Evolutionary conservation across 306 rosid species (phyloP), one percentile per base, ranked within the genome.

Genomic region (Oemleria cerasiformis): DNA sequence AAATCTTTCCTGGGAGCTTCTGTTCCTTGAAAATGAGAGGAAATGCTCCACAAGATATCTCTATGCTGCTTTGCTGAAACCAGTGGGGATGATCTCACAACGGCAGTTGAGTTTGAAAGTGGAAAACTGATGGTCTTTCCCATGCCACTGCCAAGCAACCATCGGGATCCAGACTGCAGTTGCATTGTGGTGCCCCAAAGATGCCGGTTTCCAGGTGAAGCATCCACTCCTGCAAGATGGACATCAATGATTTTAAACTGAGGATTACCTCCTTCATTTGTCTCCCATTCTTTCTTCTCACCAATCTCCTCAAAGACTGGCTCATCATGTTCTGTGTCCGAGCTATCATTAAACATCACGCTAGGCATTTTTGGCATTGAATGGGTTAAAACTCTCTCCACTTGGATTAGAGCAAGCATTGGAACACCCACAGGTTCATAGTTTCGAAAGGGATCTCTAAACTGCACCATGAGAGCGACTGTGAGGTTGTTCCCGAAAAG

Each of bases 31-130:
- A 73, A 67, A 58, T 69, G 60, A 71, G 80, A 86, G 47, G 96
- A 86, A 75, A 92, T 73, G 88, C 92, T 92, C 94, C 97, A 92
- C 20, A 89, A 48, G 40, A 79, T 74, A 66, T 89, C 88, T 50
- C 70, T 79, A 15, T 34, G 67, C 66, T 55, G 76, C 68, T 79
- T 81, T 23, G 81, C 65, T 63, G 79, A 57, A 60, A 68, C 71
- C 47, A 21, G 42, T 0, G 84, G 63, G 5, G 86, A 73, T 56
- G 83, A 72, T 66, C 61, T 77, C 63, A 85, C 85, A 8, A 88
- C 71, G 45, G 81, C 83, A 40, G 55, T 85, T 2, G 87, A 81
- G 65, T 82, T 83, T 4, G 92, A 84, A 70, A 73, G 51, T 59
- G 88, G 83, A 67, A 69, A 79, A 66, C 84, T 75, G 65, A 8